Percentiles rank a stretch among this genome's conserved stretches.
phyloP scores from a whole-genome alignment of 2,329 filamentous ascomycete species.

The Verticillium albo-atrum region DNA sequence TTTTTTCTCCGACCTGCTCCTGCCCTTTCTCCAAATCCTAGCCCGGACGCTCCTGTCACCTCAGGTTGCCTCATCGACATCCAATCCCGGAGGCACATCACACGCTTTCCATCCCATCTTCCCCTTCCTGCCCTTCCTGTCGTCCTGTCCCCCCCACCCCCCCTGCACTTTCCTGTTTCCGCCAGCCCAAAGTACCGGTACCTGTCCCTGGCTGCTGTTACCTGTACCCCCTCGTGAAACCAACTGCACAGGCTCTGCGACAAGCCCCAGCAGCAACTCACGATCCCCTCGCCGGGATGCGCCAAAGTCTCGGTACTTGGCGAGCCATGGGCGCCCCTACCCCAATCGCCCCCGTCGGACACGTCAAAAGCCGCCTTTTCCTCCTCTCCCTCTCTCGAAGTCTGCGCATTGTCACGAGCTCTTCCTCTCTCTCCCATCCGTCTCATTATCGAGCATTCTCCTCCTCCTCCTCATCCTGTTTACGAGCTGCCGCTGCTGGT shows the following conservation, averaged over 20 bases:
- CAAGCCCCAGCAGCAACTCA: neutral
- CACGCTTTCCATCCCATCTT: neutral
- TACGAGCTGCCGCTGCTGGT: neutral
- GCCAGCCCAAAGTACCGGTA: neutral
- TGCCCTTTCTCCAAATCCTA: neutral
- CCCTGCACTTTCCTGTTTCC: neutral
- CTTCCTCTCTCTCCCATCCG: neutral
- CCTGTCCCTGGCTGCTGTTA: neutral
- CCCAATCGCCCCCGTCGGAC: neutral
- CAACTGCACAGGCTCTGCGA: neutral
- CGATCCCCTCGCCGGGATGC: neutral
- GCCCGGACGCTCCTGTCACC: neutral
- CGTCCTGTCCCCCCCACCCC: neutral
- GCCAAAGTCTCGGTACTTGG: constrained; percentile 1
- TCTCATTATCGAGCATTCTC: neutral
- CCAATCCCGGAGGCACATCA: neutral
- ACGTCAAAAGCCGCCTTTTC: neutral
- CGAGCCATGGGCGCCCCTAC: neutral
- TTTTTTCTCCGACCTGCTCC: neutral
- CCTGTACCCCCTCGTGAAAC: neutral
- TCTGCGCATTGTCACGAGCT: neutral
- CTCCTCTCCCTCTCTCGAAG: neutral
- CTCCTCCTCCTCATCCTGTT: neutral
- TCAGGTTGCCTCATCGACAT: neutral
- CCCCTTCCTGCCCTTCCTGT: neutral